These are phyloP conservation scores for Scorias spongiosa DNA, from an alignment of 2,329 filamentous ascomycete genomes.

Conservation along the genomic window DNA sequence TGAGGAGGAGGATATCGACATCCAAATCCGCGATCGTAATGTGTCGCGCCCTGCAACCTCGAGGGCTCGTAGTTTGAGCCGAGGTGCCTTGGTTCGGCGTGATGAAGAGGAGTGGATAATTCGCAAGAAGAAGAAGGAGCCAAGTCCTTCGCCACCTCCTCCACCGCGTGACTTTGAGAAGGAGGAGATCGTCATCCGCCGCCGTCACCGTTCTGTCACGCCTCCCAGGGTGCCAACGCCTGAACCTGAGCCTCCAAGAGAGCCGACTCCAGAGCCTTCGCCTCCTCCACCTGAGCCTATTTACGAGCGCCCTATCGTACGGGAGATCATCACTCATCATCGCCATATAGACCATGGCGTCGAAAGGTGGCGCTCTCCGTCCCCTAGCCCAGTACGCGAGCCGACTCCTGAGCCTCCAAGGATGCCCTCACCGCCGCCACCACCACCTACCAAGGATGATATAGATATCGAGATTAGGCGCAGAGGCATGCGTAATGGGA, in stretches of 20 bases:
- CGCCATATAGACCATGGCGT: conserved; percentile 67
- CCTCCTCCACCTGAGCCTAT: conserved; percentile 46
- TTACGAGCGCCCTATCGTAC: conserved; percentile 55
- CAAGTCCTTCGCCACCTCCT: conserved; percentile 19
- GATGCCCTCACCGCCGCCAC: conserved; percentile 22
- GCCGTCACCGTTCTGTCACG: conserved; percentile 24
- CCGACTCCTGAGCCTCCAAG: not conserved
- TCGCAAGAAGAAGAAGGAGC: conserved; percentile 20
- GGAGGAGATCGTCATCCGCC: conserved; percentile 32
- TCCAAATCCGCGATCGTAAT: conserved; percentile 11
- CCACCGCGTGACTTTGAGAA: conserved; percentile 20
- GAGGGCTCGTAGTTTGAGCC: conserved; percentile 15
- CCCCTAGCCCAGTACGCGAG: conserved; percentile 18
- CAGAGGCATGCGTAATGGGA: conserved; percentile 31
- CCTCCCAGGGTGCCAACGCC: conserved; percentile 11
- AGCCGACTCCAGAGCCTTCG: conserved; percentile 36
- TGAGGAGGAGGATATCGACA: conserved; percentile 24
- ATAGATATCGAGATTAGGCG: conserved; percentile 43
- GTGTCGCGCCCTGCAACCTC: conserved; percentile 8
- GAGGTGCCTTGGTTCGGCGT: conserved; percentile 20
- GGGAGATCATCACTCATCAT: conserved; percentile 82
- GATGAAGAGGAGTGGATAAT: conserved; percentile 23
- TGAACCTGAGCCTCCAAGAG: conserved; percentile 23
- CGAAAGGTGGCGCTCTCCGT: conserved; percentile 31
- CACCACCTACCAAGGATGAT: conserved; percentile 38